Percentiles rank a stretch among this genome's conserved stretches.
These are phyloP conservation scores for Colletotrichum nymphaeae DNA, from an alignment of 2,329 filamentous ascomycete species.

Conservation along the genomic window DNA sequence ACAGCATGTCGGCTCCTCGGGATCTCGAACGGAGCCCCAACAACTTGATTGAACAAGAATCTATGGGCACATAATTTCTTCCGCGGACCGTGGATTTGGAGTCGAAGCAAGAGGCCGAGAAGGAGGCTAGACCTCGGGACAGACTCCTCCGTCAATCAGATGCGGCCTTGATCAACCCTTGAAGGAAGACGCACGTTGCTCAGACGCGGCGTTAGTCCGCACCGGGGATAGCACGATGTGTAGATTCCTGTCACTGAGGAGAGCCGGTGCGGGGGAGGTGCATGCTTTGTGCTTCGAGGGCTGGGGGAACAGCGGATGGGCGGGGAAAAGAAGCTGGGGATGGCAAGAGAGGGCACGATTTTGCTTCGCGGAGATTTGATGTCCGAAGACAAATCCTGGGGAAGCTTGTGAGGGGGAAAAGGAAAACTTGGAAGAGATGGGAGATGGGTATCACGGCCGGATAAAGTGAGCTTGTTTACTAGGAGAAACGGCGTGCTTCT, in stretches of 20 bases:
- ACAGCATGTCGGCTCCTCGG: background rate
- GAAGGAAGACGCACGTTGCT: background rate
- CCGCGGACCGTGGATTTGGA: background rate
- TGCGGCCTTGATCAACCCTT: background rate
- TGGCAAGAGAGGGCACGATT: background rate
- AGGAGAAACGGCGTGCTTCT: background rate
- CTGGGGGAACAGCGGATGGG: background rate
- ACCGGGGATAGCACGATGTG: background rate
- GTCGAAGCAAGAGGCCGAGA: background rate
- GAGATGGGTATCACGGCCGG: background rate
- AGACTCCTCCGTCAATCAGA: constrained; percentile 1
- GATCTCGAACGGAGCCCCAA: background rate
- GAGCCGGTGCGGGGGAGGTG: background rate
- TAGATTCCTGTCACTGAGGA: too few species aligned
- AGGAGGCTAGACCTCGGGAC: background rate
- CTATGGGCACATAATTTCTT: background rate
- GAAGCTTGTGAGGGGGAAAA: background rate
- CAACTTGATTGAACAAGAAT: background rate
- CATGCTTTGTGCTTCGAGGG: background rate
- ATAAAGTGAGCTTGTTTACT: background rate
- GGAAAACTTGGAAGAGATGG: background rate
- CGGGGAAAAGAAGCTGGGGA: background rate
- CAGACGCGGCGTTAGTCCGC: background rate
- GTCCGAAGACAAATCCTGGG: background rate
- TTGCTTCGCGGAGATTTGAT: background rate